A percentile compares a stretch with the other conserved stretches of the same genome.
Evolutionary conservation across 768 basidiomycete genomes (phyloP).

Genomic region (Pleurotus pulmonarius): DNA sequence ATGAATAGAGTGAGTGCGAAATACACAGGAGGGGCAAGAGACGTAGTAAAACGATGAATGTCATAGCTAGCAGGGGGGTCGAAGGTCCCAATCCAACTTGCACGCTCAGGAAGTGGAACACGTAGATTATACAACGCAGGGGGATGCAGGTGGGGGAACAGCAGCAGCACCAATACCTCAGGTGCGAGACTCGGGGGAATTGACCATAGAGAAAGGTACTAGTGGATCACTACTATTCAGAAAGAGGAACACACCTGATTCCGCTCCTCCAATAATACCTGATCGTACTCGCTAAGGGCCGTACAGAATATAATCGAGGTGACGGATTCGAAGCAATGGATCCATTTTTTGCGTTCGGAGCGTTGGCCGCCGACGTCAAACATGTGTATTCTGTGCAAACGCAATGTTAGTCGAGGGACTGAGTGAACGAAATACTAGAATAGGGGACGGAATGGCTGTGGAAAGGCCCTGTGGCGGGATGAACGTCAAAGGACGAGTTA

Average conservation of each 20-base stretch:
- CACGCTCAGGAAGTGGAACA: too few species aligned
- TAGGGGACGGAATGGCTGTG: background rate
- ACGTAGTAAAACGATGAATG: background rate
- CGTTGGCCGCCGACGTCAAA: conserved; percentile 80
- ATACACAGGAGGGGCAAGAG: background rate
- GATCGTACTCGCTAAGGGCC: conserved; percentile 59
- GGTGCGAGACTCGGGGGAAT: too few species aligned
- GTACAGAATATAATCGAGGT: conserved; percentile 68
- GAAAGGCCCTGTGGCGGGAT: too few species aligned
- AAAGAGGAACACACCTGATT: conserved; percentile 51
- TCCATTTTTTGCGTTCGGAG: conserved; percentile 81
- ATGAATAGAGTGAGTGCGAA: background rate
- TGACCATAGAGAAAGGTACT: too few species aligned
- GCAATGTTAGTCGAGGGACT: background rate
- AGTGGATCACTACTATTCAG: too few species aligned
- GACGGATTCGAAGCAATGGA: conserved; percentile 62
- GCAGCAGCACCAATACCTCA: too few species aligned
- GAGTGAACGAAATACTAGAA: background rate
- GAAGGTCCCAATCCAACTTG: too few species aligned
- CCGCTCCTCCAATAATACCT: conserved; percentile 59
- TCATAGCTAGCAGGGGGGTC: too few species aligned
- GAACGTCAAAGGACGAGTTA: too few species aligned
- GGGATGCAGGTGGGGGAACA: too few species aligned
- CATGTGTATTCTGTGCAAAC: conserved; percentile 51
- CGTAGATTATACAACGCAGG: too few species aligned